These are phyloP conservation scores for Cylindrodendrum hubeiense DNA, from an alignment of 2,329 filamentous ascomycete species.

Conservation along the genomic window DNA sequence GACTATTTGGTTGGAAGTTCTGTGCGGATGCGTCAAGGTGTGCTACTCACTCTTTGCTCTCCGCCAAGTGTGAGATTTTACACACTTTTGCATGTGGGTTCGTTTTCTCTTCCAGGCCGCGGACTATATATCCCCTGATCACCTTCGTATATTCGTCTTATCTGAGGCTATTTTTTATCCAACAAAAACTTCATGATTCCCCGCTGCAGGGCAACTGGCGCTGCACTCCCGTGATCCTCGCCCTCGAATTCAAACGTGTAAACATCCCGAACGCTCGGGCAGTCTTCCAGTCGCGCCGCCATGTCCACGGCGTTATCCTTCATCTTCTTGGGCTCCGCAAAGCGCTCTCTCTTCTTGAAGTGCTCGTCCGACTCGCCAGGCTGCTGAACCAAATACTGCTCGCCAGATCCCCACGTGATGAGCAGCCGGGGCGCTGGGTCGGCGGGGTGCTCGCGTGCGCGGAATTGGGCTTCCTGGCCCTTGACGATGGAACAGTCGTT, in stretches of 20 bases:
- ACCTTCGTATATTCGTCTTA: too few species aligned
- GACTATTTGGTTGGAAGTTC: too few species aligned
- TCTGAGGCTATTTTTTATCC: too few species aligned
- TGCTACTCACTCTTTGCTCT: too few species aligned
- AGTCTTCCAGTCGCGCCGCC: conserved; percentile 33
- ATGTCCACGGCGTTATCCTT: conserved; percentile 38
- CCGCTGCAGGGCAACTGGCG: conserved; percentile 34
- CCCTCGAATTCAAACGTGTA: conserved; percentile 43
- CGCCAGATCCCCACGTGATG: conserved; percentile 48
- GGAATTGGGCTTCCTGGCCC: conserved; percentile 46
- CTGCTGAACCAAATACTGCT: conserved; percentile 45
- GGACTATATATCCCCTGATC: too few species aligned
- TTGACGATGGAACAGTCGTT: conserved; percentile 55
- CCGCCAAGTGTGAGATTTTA: too few species aligned
- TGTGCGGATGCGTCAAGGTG: too few species aligned
- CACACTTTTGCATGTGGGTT: too few species aligned
- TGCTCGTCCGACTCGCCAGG: conserved; percentile 46
- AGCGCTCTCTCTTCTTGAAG: conserved; percentile 42
- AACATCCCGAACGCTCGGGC: conserved; percentile 32
- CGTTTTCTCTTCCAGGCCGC: background rate
- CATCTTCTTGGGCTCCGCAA: conserved; percentile 32
- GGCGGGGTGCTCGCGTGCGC: conserved; percentile 6
- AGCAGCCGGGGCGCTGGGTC: conserved; percentile 46
- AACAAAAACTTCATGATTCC: conserved; percentile 37
- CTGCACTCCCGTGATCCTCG: conserved; percentile 44